Evolutionary conservation across 495 filamentous ascomycete genomes (phyloP).

Genomic region (Penicillium coffeae): DNA sequence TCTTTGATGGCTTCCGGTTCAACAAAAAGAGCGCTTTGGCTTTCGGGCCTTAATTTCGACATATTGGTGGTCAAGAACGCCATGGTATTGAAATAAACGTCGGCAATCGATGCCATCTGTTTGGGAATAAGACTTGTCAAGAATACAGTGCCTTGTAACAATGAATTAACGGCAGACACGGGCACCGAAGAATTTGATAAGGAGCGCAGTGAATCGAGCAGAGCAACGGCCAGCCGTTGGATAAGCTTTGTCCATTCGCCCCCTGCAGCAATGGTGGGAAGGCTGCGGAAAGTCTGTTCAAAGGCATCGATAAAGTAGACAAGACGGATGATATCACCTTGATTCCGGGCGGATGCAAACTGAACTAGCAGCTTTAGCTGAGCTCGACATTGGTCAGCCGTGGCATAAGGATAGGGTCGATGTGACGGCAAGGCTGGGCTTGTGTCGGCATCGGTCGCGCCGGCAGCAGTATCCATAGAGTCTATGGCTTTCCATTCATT

Average conservation of each 20-base stretch:
- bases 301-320: constrained; percentile 43
- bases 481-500: constrained; percentile 22
- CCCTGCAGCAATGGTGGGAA: constrained; percentile 38
- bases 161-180: constrained; percentile 21
- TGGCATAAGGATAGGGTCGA: constrained; percentile 39
- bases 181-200: constrained; percentile 22
- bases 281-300: constrained; percentile 33
- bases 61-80: constrained; percentile 35
- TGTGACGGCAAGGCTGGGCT: constrained; percentile 6
- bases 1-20: constrained; percentile 22
- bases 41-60: constrained; percentile 9
- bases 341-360: constrained; percentile 36
- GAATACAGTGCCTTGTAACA: constrained; percentile 37
- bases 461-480: constrained; percentile 9
- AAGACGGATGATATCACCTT: constrained; percentile 39
- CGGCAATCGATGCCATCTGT: constrained; percentile 42
- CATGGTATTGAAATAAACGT: constrained; percentile 43
- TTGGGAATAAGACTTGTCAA: constrained; percentile 44
- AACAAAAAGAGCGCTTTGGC: not conserved
- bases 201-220: constrained; percentile 38
- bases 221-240: constrained; percentile 42
- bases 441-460: not conserved
- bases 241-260: constrained; percentile 48
- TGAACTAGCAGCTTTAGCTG: constrained; percentile 49
- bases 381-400: constrained; percentile 42